These are phyloP conservation scores for Glycine tomentella DNA, from an alignment of 306 rosid species.

Conservation along the genomic window DNA sequence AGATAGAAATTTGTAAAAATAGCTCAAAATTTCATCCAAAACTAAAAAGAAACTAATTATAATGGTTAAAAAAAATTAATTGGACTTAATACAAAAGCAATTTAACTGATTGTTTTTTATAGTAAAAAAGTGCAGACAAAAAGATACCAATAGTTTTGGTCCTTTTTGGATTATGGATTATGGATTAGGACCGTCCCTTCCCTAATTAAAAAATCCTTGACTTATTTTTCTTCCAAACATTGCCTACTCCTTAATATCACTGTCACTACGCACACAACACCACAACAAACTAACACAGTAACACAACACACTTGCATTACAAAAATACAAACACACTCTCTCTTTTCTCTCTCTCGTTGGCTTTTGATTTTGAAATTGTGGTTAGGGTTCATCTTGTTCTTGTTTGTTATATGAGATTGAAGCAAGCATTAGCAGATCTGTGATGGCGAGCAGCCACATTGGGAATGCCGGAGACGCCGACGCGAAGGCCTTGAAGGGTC, in stretches of 20 bases:
- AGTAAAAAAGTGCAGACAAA: too few relatives aligned
- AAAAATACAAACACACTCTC: background rate
- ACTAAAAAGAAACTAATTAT: too few relatives aligned
- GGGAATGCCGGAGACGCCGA: constrained; percentile 49
- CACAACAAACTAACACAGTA: constrained; percentile 12
- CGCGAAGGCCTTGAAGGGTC: constrained; percentile 53
- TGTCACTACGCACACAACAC: background rate
- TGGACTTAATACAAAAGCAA: too few relatives aligned
- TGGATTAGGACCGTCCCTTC: background rate
- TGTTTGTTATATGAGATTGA: background rate
- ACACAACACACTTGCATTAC: background rate
- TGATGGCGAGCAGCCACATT: constrained; percentile 66
- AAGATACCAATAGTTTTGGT: too few relatives aligned
- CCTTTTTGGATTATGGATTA: too few relatives aligned
- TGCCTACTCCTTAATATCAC: background rate
- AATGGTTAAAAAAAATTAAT: too few relatives aligned
- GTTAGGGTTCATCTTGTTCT: background rate
- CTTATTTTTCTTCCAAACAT: background rate
- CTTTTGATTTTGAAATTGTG: constrained; percentile 27
- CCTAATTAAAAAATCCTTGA: background rate
- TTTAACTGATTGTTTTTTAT: too few relatives aligned
- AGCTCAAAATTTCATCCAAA: too few relatives aligned
- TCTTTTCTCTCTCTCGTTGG: background rate
- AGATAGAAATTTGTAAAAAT: too few relatives aligned
- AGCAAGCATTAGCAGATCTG: constrained; percentile 10